Evolutionary conservation across 2,329 filamentous ascomycete species (phyloP).

Genomic region (Sordariomycetes sp.): DNA sequence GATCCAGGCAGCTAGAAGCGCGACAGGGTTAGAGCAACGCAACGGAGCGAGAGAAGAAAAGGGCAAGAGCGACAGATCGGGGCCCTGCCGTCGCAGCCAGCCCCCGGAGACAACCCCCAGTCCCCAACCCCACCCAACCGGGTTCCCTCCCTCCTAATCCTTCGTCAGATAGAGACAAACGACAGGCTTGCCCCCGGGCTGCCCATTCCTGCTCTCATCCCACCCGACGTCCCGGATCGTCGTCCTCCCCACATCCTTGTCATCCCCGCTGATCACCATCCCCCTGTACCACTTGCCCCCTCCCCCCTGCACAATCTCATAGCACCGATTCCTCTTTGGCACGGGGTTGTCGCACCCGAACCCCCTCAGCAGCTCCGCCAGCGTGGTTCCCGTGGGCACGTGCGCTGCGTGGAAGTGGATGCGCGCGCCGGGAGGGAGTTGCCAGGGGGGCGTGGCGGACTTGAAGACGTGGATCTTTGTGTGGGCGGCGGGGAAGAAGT

Average conservation of each 20-base stretch:
- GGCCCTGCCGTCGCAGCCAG: neutral
- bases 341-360: constrained; percentile 40
- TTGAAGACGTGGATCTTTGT: constrained; percentile 47
- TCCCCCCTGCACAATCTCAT: constrained; percentile 40
- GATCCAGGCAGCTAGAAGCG: no score
- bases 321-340: constrained; percentile 40
- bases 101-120: neutral
- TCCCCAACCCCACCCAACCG: no score
- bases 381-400: constrained; percentile 36
- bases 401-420: constrained; percentile 34
- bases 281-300: constrained; percentile 48
- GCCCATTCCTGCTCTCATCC: constrained; percentile 35
- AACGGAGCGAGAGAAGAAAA: no score
- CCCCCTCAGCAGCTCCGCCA: constrained; percentile 43
- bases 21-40: no score
- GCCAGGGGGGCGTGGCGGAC: constrained; percentile 33
- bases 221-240: constrained; percentile 45
- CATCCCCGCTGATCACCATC: constrained; percentile 32
- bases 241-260: constrained; percentile 31
- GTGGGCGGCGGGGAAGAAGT: constrained; percentile 44
- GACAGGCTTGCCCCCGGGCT: constrained; percentile 33
- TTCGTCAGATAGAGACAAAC: constrained; percentile 49
- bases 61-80: no score
- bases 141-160: constrained; percentile 18
- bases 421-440: constrained; percentile 24